Evolutionary conservation across 2,329 filamentous ascomycete species (phyloP).

Genomic region (Lasiodiplodia citricola): DNA sequence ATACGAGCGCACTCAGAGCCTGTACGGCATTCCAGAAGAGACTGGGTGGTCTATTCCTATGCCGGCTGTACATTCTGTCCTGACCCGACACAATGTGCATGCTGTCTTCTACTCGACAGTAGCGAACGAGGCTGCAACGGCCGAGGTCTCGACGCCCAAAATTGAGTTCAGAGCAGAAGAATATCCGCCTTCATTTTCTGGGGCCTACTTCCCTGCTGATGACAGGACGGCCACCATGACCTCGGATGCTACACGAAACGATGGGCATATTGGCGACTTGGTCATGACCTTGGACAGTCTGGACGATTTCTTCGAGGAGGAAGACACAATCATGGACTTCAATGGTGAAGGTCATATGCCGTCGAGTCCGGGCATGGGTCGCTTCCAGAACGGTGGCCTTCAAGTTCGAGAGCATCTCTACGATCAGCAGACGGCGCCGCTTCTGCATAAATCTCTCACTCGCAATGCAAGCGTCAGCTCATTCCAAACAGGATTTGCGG

Average conservation of each 20-base stretch:
- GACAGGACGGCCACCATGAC: conserved; percentile 91
- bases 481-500: conserved; percentile 88
- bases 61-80: conserved; percentile 85
- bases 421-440: conserved; percentile 90
- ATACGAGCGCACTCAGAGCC: conserved; percentile 89
- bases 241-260: conserved; percentile 77
- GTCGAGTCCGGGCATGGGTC: conserved; percentile 38
- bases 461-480: conserved; percentile 73
- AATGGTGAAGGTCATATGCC: conserved; percentile 40
- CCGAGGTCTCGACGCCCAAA: conserved; percentile 76
- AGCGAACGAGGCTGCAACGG: conserved; percentile 50
- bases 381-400: conserved; percentile 47
- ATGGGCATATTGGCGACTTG: conserved; percentile 80
- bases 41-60: conserved; percentile 96
- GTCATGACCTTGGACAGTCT: conserved; percentile 65
- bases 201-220: conserved; percentile 69
- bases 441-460: conserved; percentile 79
- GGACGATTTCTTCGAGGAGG: conserved; percentile 61
- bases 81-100: conserved; percentile 90
- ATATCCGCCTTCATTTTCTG: conserved; percentile 60
- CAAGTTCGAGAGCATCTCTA: conserved; percentile 84
- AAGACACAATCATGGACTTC: conserved; percentile 44
- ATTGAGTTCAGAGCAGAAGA: conserved; percentile 94
- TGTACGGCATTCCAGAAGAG: conserved; percentile 95
- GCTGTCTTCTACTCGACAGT: conserved; percentile 95